Evolutionary conservation across 164 flowering plant genomes (phyloP), one percentile per base, ranked within the genome.

Genomic region (Piper longum): DNA sequence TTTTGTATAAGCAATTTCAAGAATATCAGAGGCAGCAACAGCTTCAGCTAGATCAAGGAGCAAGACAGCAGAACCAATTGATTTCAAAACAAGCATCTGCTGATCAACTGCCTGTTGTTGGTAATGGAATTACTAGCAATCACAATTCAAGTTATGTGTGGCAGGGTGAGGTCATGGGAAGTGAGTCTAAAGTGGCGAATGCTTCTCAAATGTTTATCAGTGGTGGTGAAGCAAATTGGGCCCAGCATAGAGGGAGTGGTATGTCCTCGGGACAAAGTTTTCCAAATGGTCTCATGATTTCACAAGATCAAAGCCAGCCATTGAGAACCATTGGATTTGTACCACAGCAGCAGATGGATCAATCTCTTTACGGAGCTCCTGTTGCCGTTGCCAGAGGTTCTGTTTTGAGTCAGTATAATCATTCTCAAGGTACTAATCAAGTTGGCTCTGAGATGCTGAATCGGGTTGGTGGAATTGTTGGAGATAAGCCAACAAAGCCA

Each of bases 11-110:
- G 71, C 86, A 85, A 73, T 59, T 84, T 68, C 88, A 86, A 73
- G 89, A 81, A 58, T 66, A 85, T 72, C 89, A 82, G 75, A 78
- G 80, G 74, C 82, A 80, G 74, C 82, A 80, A 69, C 91, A 85
- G 48, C 69, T 80, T 65, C 84, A 80, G 63, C 81, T 84, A 4
- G 76, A 78, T 60, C 74, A 71, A 59, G 80, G 79, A 67, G 68
- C 68, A 42, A 81, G 80, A 72, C 83, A 74, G 41, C 82, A 78
- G 19, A 78, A 71, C 63, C 85, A 82, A 54, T 59, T 72, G 26
- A 59, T 76, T 58, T 48, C 72, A 44, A 80, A 72, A 70, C 85
- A 83, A 62, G 60, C 73, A 58, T 55, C 68, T 41, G 82, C 66
- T 36, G 80, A 71, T 69, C 92, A 81, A 63, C 64, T 70, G 52